Percentiles rank a stretch among this genome's conserved stretches.
Conservation (phyloP, 1,139 yeast species). For the Geotrichum europaeum region DNA sequence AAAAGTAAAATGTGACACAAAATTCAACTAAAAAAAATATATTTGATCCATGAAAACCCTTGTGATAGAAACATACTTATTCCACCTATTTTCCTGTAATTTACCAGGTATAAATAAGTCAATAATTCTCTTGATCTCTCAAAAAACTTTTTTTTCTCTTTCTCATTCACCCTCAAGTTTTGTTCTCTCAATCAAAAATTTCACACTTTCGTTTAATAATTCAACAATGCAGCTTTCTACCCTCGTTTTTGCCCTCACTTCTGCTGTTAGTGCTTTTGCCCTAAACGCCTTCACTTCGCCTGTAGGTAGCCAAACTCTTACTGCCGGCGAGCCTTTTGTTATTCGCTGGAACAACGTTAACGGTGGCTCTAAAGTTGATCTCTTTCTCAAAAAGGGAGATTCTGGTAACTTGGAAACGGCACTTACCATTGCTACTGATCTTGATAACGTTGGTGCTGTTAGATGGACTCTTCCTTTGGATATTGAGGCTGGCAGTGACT, state of each 20-base stretch:
- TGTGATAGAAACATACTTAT: no score
- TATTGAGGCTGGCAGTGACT: constrained; percentile 30
- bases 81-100: no score
- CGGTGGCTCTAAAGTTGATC: constrained; percentile 32
- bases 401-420: constrained; percentile 32
- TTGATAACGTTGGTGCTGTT: constrained; percentile 37
- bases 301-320: constrained; percentile 26
- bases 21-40: no score
- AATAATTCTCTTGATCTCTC: no score
- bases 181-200: no score
- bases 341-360: constrained; percentile 34
- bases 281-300: constrained; percentile 34
- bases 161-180: no score
- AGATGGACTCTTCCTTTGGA: constrained; percentile 35
- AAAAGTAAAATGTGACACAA: no score
- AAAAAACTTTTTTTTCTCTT: no score
- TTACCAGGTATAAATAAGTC: no score
- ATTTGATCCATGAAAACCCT: no score
- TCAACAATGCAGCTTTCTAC: constrained; percentile 19
- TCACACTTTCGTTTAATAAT: neutral
- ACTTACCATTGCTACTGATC: constrained; percentile 32
- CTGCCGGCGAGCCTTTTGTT: constrained; percentile 33
- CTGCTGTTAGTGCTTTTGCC: constrained; percentile 19
- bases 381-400: constrained; percentile 33
- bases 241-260: constrained; percentile 19